These are phyloP conservation scores for Obba rivulosa DNA, from an alignment of 768 basidiomycete species.

Conservation along the genomic window DNA sequence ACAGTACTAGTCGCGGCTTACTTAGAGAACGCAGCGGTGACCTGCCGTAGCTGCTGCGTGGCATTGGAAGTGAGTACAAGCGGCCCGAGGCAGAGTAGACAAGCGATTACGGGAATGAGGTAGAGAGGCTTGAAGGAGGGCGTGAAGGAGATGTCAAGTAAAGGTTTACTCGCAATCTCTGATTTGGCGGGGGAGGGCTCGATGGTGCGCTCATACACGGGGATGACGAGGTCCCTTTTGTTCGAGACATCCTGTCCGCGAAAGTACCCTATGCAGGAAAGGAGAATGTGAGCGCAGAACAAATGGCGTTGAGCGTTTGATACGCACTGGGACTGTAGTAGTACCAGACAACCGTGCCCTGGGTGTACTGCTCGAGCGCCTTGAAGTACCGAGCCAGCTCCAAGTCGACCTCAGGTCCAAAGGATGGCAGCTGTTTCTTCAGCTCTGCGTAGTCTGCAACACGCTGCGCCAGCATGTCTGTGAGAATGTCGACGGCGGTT, in stretches of 20 bases:
- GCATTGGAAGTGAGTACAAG: no score
- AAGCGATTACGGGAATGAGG: no score
- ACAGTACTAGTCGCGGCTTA: no score
- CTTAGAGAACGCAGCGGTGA: no score
- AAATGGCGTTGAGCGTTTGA: no score
- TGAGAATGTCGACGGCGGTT: conserved; percentile 30
- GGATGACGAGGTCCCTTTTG: conserved; percentile 8
- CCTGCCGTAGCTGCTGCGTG: no score
- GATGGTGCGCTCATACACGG: conserved; percentile 6
- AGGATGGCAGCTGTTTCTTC: conserved; percentile 30
- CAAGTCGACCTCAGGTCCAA: conserved; percentile 29
- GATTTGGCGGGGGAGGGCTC: background rate
- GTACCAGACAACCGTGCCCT: conserved; percentile 36
- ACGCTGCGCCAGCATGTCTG: conserved; percentile 31
- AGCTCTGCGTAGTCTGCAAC: conserved; percentile 28
- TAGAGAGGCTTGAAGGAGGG: no score
- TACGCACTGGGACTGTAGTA: conserved; percentile 33
- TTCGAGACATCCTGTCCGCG: conserved; percentile 8
- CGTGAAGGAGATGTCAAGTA: no score
- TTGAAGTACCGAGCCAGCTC: conserved; percentile 28
- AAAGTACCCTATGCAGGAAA: conserved; percentile 9
- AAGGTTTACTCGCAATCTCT: no score
- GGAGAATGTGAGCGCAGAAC: background rate
- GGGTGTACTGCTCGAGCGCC: conserved; percentile 33
- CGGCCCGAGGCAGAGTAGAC: no score